Evolutionary conservation across 2,329 filamentous ascomycete genomes (phyloP), one percentile per base, ranked within the genome.

Genomic region (Botryotinia narcissicola): DNA sequence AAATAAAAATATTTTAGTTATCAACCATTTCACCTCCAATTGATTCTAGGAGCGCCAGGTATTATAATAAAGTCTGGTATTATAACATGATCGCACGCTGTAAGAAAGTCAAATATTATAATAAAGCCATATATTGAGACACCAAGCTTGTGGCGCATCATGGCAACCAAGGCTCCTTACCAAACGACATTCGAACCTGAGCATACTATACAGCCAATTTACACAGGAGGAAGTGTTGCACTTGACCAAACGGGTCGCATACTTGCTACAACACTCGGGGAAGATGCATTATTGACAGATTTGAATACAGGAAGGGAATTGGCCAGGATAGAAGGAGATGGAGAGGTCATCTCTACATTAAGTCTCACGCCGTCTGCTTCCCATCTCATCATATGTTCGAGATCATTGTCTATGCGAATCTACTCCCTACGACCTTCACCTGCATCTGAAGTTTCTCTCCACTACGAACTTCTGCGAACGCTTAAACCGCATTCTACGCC

Each of bases 351-450:
- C 75, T 96, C 94, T 44, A 93, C 92, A 4, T 82, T 96, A 71
- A 89, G 88, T 62, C 83, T 99, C 78, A 97, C 95, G 0, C 94
- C 95, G 0, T 93, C 93, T 75, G 94, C 91, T 14, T 94, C 93
- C 40, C 94, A 98, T 82, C 88, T 98, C 72, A 90, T 97, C 76
- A 85, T 97, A 78, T 98, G 95, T 84, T 99, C 96, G 29, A 91
- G 95, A 77, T 98, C 95, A n/a, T 87, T 98, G 72, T 95, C 94
- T 10, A 97, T 98, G 94, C 92, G 93, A 80, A 94, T 98, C 77
- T 98, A 93, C 83, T 84, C 91, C 29, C 86, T 99, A 40, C 87
- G 87, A 70, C 84, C 86, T 40, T 88, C 89, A 32, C 84, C 85
- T 71, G 82, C 85, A 42, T 85, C 88, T 32, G 86, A 88, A 54